Evolutionary conservation across 2,329 filamentous ascomycete species (phyloP).

Genomic region (Arthrobotrys iridis): DNA sequence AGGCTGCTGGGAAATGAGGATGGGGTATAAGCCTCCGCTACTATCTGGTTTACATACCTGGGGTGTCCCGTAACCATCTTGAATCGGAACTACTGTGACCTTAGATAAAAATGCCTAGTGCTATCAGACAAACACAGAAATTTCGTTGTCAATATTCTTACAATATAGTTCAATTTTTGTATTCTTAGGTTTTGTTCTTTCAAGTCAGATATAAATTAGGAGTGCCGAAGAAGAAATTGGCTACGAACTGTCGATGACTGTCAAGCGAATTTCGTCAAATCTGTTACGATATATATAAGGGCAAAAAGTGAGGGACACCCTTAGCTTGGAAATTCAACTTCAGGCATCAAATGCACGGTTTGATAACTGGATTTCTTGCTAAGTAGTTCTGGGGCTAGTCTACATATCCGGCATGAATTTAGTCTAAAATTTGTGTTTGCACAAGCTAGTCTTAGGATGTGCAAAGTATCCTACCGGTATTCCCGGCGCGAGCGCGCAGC

Average conservation of each 20-base stretch:
- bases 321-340: not conserved
- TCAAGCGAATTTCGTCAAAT: not conserved
- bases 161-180: not conserved
- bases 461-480: too few species aligned
- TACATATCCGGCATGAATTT: too few species aligned
- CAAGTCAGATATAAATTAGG: not conserved
- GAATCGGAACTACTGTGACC: not conserved
- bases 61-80: constrained; percentile 23
- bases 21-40: not conserved
- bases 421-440: too few species aligned
- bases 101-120: not conserved
- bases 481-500: too few species aligned
- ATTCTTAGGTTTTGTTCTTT: not conserved
- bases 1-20: not conserved
- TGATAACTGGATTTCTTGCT: too few species aligned
- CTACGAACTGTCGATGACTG: too few species aligned
- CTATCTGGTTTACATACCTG: not conserved
- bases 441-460: too few species aligned
- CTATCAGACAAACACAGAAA: not conserved
- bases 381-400: too few species aligned
- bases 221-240: not conserved
- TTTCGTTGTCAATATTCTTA: not conserved
- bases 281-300: not conserved
- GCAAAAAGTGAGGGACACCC: not conserved
- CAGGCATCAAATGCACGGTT: constrained; percentile 4